Evolutionary conservation across 306 rosid genomes (phyloP), one percentile per base, ranked within the genome.

Genomic region (Gleditsia sinensis): DNA sequence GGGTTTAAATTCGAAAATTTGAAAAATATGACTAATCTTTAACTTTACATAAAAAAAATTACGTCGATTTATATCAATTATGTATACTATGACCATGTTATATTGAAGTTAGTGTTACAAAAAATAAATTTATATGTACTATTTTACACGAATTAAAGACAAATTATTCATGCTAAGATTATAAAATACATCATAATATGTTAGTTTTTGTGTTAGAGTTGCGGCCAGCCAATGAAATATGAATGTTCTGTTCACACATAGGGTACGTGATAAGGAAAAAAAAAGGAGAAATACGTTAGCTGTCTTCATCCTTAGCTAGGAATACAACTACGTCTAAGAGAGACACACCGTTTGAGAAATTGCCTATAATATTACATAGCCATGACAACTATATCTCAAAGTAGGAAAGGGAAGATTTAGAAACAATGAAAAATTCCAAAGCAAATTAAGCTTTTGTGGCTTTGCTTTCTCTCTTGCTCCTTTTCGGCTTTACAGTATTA

Each of bases 201-300:
- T n/a, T n/a, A n/a, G n/a, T n/a, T n/a, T n/a, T n/a, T n/a, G 7
- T 28, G 3, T 28, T 28, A 40, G 19, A 46, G 81, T 67, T 66
- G 62, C 17, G 48, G 27, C 53, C 64, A 61, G 48, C 55, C 27
- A 42, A 42, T 24, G 16, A 65, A 65, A 25, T 16, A 5, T 2
- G 3, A 39, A 63, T 79, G 53, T 75, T 75, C 77, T 48, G 78
- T 84, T 80, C 77, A 79, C 79, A 79, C 75, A 19, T 4, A 6
- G 32, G 75, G n/a, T 64, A 16, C 27, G 63, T 17, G 13, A 56
- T 68, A 11, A 27, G 33, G 60, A 55, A 50, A 11, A 11, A 43
- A 0, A 27, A 3, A 56, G 5, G 27, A 36, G 9, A 61, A 19
- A 12, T 25, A 13, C 9, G 9, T 23, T 30, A 23, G 71, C 20